These are phyloP conservation scores for Penicillium hordei DNA, from an alignment of 2,329 filamentous ascomycete genomes.

Conservation along the genomic window DNA sequence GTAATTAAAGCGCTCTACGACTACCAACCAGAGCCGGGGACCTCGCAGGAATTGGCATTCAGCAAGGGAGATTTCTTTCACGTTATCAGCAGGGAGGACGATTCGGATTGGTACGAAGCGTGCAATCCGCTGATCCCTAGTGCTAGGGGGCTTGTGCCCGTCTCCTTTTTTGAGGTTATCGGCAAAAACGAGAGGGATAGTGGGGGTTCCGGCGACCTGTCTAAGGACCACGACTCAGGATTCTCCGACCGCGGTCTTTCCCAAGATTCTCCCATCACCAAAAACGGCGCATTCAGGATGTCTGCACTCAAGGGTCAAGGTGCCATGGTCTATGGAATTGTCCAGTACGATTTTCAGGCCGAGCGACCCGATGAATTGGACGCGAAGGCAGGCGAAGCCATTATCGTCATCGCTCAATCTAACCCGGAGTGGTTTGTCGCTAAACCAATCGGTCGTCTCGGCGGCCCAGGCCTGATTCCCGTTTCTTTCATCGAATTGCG, in stretches of 20 bases:
- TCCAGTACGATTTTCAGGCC: conserved; percentile 95
- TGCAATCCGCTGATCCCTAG: conserved; percentile 86
- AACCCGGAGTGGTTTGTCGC: conserved; percentile 99
- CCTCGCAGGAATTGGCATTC: conserved; percentile 78
- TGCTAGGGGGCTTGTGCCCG: conserved; percentile 87
- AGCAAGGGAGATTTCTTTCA: conserved; percentile 96
- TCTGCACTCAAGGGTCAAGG: conserved; percentile 58
- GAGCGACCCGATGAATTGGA: conserved; percentile 95
- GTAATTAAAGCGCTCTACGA: conserved; percentile 97
- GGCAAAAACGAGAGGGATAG: conserved; percentile 92
- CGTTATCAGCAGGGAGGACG: conserved; percentile 93
- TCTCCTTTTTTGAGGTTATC: conserved; percentile 87
- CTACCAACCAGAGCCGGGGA: conserved; percentile 67
- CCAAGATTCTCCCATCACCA: conserved; percentile 29
- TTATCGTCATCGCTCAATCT: conserved; percentile 97
- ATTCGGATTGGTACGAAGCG: conserved; percentile 95
- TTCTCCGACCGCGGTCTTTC: conserved; percentile 64
- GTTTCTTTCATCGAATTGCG: conserved; percentile 96
- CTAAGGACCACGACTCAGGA: conserved; percentile 77
- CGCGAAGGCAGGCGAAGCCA: conserved; percentile 90
- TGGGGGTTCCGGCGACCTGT: conserved; percentile 61
- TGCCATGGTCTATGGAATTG: conserved; percentile 93
- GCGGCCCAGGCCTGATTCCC: conserved; percentile 90
- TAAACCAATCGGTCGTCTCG: conserved; percentile 96
- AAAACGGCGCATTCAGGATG: conserved; percentile 38